Conservation (phyloP, 768 basidiomycete genomes). For the Symmetrospora coprosmae region DNA sequence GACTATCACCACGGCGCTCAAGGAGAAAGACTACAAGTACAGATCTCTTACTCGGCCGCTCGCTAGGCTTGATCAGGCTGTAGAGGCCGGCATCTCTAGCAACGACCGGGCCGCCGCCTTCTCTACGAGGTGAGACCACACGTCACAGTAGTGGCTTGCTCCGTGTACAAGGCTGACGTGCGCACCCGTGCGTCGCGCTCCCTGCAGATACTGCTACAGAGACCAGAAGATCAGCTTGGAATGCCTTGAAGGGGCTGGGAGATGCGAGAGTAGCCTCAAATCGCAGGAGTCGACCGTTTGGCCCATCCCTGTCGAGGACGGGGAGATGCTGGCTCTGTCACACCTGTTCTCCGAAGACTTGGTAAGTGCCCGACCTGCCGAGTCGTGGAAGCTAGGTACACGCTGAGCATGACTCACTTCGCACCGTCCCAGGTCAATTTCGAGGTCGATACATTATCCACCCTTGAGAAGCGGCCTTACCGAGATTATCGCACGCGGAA, state of each 20-base stretch:
- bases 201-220: background rate
- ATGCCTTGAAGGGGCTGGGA: too few relatives aligned
- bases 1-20: background rate
- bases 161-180: too few relatives aligned
- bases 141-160: too few relatives aligned
- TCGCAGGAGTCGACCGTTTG: background rate
- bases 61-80: background rate
- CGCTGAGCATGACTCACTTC: too few relatives aligned
- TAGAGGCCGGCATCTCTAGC: background rate
- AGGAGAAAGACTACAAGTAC: background rate
- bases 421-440: slow-evolving; percentile 19
- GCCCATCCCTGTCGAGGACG: background rate
- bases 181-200: background rate
- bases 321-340: slow-evolving; percentile 14
- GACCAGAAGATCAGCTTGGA: too few relatives aligned
- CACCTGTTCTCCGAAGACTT: slow-evolving; percentile 11
- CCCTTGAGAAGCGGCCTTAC: background rate
- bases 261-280: too few relatives aligned
- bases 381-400: too few relatives aligned
- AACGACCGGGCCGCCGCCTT: background rate
- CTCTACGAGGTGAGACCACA: background rate
- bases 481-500: slow-evolving; percentile 12
- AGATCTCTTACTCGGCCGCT: background rate
- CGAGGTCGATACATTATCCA: slow-evolving; percentile 1
- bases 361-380: background rate